phyloP scores from a whole-genome alignment of 2,329 filamentous ascomycete species.

The Cladosporium sp. region DNA sequence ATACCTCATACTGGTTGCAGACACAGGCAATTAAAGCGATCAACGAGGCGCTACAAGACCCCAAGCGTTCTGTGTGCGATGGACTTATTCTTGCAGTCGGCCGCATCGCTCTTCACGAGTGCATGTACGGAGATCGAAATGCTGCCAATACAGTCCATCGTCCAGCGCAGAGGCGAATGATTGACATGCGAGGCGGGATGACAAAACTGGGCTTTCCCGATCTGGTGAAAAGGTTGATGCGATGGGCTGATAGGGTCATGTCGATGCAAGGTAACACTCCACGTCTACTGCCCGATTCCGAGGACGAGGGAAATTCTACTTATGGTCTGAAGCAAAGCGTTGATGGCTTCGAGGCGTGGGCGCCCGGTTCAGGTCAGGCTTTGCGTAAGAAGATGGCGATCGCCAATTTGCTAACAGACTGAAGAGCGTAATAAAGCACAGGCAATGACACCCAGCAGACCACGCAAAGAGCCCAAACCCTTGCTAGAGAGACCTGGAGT shows the following conservation, averaged over 20 bases:
- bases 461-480: not conserved
- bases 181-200: slow-evolving; percentile 31
- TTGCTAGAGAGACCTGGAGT: not conserved
- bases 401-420: slow-evolving; percentile 21
- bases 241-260: slow-evolving; percentile 31
- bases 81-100: slow-evolving; percentile 29
- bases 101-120: slow-evolving; percentile 32
- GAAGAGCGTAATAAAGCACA: slow-evolving; percentile 4
- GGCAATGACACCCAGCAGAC: not conserved
- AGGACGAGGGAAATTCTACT: slow-evolving; percentile 20
- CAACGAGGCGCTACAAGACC: slow-evolving; percentile 24
- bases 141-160: slow-evolving; percentile 29
- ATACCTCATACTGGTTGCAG: slow-evolving; percentile 27
- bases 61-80: slow-evolving; percentile 20
- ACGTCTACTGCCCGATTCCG: slow-evolving; percentile 28
- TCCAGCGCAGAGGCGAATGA: slow-evolving; percentile 32
- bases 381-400: slow-evolving; percentile 28
- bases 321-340: slow-evolving; percentile 25
- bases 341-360: slow-evolving; percentile 28
- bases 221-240: slow-evolving; percentile 32
- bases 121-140: slow-evolving; percentile 31
- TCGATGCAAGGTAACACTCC: slow-evolving; percentile 28
- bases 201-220: slow-evolving; percentile 26
- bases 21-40: slow-evolving; percentile 27
- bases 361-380: slow-evolving; percentile 25